These are phyloP conservation scores for Kazachstania kunashirensis DNA, from an alignment of 805 yeast species.

Conservation along the genomic window DNA sequence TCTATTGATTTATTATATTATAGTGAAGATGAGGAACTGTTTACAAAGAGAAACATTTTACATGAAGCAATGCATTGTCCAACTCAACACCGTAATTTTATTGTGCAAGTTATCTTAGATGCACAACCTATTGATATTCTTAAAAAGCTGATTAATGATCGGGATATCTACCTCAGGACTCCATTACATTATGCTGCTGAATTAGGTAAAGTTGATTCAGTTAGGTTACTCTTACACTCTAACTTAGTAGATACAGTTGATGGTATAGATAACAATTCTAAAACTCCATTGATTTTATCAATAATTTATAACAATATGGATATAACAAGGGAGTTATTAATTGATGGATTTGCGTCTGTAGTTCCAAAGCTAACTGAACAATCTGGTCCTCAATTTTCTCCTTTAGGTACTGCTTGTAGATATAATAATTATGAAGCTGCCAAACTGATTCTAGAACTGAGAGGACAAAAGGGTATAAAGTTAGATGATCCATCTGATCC, in stretches of 20 bases:
- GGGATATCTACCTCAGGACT: constrained; percentile 64
- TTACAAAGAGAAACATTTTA: constrained; percentile 60
- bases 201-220: constrained; percentile 38
- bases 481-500: constrained; percentile 44
- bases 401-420: constrained; percentile 81
- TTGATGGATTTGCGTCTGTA: constrained; percentile 34
- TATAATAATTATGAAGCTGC: constrained; percentile 68
- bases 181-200: constrained; percentile 84
- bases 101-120: constrained; percentile 19
- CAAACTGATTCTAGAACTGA: constrained; percentile 41
- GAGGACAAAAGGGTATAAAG: constrained; percentile 3
- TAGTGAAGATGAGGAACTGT: constrained; percentile 44
- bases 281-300: constrained; percentile 75
- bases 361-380: constrained; percentile 13
- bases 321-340: constrained; percentile 38
- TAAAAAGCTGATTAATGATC: constrained; percentile 29
- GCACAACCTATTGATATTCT: constrained; percentile 15
- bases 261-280: constrained; percentile 58
- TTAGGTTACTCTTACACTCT: constrained; percentile 31
- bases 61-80: constrained; percentile 50
- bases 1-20: constrained; percentile 50
- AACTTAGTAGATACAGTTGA: constrained; percentile 27
- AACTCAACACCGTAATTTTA: constrained; percentile 29
- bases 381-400: constrained; percentile 53
- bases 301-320: constrained; percentile 57